Conservation (phyloP, 2,329 filamentous ascomycete genomes). For the Pseudogymnoascus sp. region DNA sequence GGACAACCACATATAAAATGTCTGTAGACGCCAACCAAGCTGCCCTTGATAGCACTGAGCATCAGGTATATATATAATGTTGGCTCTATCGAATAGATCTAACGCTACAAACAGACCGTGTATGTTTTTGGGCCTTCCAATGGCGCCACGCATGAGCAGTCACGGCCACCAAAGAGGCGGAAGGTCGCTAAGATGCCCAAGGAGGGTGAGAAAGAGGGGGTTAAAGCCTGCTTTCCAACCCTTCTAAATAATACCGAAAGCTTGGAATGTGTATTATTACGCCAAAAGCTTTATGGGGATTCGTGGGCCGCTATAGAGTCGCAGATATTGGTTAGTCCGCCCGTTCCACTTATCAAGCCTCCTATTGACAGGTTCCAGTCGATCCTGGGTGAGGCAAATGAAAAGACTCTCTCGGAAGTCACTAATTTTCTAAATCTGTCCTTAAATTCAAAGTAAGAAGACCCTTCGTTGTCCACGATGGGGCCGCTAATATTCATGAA, state of each 20-base stretch:
- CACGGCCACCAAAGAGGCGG: slow-evolving; percentile 31
- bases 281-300: slow-evolving; percentile 51
- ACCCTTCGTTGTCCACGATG: background rate
- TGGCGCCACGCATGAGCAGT: slow-evolving; percentile 33
- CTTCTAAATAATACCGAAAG: slow-evolving; percentile 48
- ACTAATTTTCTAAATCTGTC: slow-evolving; percentile 43
- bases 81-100: background rate
- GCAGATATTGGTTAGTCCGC: slow-evolving; percentile 40
- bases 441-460: slow-evolving; percentile 22
- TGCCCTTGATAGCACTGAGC: slow-evolving; percentile 26
- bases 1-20: slow-evolving; percentile 21
- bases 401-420: slow-evolving; percentile 50
- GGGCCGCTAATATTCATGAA: background rate
- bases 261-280: slow-evolving; percentile 39
- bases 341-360: slow-evolving; percentile 30
- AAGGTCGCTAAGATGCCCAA: slow-evolving; percentile 24
- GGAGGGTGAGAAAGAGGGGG: background rate
- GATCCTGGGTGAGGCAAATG: slow-evolving; percentile 52
- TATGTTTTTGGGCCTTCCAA: slow-evolving; percentile 49
- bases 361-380: slow-evolving; percentile 31
- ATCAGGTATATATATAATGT: slow-evolving; percentile 23
- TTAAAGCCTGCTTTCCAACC: slow-evolving; percentile 35
- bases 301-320: slow-evolving; percentile 57
- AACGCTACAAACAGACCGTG: slow-evolving; percentile 39
- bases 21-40: slow-evolving; percentile 22